Conservation (phyloP, 2,329 filamentous ascomycete genomes). For the Fusarium haematococcum region DNA sequence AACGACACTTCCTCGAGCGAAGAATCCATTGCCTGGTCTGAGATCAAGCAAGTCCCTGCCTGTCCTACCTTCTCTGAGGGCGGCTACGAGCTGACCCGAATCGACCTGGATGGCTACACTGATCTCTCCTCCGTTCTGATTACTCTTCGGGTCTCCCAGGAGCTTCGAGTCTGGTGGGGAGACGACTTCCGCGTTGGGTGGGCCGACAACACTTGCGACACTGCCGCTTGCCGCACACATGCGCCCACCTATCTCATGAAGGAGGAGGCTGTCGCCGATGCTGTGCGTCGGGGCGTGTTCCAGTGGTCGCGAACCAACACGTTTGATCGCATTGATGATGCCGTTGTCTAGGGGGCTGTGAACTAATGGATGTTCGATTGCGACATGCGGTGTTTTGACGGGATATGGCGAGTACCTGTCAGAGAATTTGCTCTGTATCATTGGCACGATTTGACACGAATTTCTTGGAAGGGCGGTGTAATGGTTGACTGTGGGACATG, state of each 20-base stretch:
- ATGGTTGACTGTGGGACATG: slow-evolving; percentile 46
- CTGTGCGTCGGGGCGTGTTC: slow-evolving; percentile 50
- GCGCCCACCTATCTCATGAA: slow-evolving; percentile 44
- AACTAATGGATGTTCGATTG: slow-evolving; percentile 39
- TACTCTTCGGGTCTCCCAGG: slow-evolving; percentile 51
- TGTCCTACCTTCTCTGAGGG: slow-evolving; percentile 50
- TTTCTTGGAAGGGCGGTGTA: slow-evolving; percentile 52
- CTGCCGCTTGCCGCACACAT: slow-evolving; percentile 50
- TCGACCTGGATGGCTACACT: slow-evolving; percentile 53
- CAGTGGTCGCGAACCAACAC: slow-evolving; percentile 50
- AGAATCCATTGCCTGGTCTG: slow-evolving; percentile 55
- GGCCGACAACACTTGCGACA: slow-evolving; percentile 56
- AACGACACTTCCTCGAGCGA: slow-evolving; percentile 48
- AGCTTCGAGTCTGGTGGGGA: slow-evolving; percentile 56
- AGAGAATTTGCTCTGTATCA: slow-evolving; percentile 47
- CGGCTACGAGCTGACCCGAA: slow-evolving; percentile 50
- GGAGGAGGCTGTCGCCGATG: slow-evolving; percentile 48
- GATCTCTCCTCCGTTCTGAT: slow-evolving; percentile 55
- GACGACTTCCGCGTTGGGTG: slow-evolving; percentile 56
- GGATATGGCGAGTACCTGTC: slow-evolving; percentile 43
- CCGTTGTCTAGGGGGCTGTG: slow-evolving; percentile 46
- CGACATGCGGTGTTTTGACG: slow-evolving; percentile 21
- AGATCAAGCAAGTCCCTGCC: slow-evolving; percentile 53
- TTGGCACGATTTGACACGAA: slow-evolving; percentile 48
- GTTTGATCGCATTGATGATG: slow-evolving; percentile 49